Conservation (phyloP, 2,329 filamentous ascomycete species). For the Fusarium sp. region DNA sequence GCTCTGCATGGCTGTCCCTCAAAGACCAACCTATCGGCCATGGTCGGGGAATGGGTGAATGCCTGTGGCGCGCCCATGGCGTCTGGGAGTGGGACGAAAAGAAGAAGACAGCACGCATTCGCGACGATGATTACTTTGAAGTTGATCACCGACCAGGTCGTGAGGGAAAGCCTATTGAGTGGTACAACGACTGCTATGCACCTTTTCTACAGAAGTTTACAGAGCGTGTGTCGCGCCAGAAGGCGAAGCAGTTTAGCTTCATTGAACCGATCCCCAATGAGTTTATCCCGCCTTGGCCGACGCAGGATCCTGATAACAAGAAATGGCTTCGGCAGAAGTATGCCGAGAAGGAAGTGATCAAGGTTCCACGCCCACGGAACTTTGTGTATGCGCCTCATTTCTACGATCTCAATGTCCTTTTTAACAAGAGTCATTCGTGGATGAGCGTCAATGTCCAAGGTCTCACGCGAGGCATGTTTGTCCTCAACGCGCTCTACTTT, state of each 20-base stretch:
- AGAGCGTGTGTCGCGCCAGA: constrained; percentile 47
- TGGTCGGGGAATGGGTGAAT: constrained; percentile 46
- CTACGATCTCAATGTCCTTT: constrained; percentile 56
- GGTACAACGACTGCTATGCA: constrained; percentile 56
- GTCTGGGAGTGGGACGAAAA: constrained; percentile 51
- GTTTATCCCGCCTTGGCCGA: constrained; percentile 52
- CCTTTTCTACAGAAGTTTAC: constrained; percentile 53
- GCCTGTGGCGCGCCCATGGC: constrained; percentile 54
- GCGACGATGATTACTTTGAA: constrained; percentile 50
- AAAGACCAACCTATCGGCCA: constrained; percentile 16
- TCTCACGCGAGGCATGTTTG: constrained; percentile 53
- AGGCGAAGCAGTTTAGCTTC: constrained; percentile 48
- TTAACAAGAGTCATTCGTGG: constrained; percentile 49
- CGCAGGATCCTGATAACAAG: constrained; percentile 16
- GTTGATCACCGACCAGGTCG: constrained; percentile 51
- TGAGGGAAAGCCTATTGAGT: constrained; percentile 51
- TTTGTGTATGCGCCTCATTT: constrained; percentile 57
- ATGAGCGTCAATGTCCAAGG: constrained; percentile 56
- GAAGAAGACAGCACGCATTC: constrained; percentile 43
- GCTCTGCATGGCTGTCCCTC: constrained; percentile 49
- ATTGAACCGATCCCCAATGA: constrained; percentile 56
- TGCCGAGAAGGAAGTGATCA: constrained; percentile 44
- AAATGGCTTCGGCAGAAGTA: constrained; percentile 36
- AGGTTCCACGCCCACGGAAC: constrained; percentile 43
- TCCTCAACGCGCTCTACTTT: constrained; percentile 54